Evolutionary conservation across 352 stramenopile species (phyloP), one percentile per base, ranked within the genome.

Genomic region (Pythium utonaiense): DNA sequence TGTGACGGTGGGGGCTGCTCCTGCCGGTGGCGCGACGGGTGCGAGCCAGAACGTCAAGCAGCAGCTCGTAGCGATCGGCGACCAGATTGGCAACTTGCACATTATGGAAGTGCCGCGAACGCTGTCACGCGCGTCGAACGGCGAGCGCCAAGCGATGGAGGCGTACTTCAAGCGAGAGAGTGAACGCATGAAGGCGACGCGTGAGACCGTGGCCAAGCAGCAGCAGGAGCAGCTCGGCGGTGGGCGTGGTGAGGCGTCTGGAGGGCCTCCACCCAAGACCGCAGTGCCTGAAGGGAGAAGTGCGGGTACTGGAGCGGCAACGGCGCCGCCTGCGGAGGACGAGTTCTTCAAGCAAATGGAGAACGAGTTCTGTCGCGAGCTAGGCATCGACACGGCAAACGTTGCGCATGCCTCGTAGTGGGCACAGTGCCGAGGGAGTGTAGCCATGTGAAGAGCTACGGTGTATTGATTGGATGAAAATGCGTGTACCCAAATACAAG

Each of bases 41-140:
- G 38, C 62, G 17, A 73, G 31, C 27, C 67, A 72, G 13, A 76
- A 70, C 31, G 70, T 83, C 51, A 93, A 96, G 70, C 84, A 96
- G 63, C 89, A 97, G 70, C 78, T 97, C 49, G 75, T 98, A 19
- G 89, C 88, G 17, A 81, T 97, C 48, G 93, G 93, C 40, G 91
- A 98, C 62, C 80, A 95, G 61, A 91, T 86, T 27, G 93, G 93
- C 1, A 97, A 96, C 66, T 70, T 98, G 38, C 91, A 98, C 69
- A 93, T 98, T 57, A 80, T 97, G 60, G 86, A 97, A 57, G 83
- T 98, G 50, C 93, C 90, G 22, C 76, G 88, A n/a, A 93, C 84
- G 24, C 61, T 98, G 13, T 91, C 87, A 41, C 76, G 89, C n/a
- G 79, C 82, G n/a, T 77, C 78, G 12, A 74, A 74, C 45, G 90